These are phyloP conservation scores for Graphilbum sp. DNA, from an alignment of 2,329 filamentous ascomycete genomes.

Conservation along the genomic window DNA sequence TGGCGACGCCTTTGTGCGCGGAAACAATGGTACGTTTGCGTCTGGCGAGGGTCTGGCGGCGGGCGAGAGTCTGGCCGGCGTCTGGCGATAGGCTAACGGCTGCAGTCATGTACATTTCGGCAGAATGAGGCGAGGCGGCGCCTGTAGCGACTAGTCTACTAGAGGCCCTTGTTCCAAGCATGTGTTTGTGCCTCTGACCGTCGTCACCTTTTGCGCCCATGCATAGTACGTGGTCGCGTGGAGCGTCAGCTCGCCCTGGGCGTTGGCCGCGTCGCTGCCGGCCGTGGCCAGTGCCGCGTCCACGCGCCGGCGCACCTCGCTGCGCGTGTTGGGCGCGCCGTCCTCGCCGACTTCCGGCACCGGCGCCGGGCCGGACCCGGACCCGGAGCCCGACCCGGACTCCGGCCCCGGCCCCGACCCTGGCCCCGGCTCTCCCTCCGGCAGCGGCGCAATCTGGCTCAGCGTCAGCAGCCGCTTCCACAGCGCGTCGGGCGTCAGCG, in stretches of 20 bases:
- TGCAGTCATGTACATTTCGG: conserved; percentile 57
- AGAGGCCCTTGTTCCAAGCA: no score
- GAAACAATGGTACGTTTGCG: conserved; percentile 64
- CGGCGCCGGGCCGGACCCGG: no score
- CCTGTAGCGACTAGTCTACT: no score
- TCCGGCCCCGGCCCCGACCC: no score
- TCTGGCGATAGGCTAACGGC: no score
- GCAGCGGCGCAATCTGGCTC: conserved; percentile 44
- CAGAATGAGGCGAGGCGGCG: conserved; percentile 23
- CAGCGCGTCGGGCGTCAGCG: conserved; percentile 39
- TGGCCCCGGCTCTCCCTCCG: conserved; percentile 17
- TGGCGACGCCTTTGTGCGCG: conserved; percentile 87
- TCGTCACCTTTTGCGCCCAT: conserved; percentile 37
- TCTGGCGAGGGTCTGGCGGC: no score
- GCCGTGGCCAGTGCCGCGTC: conserved; percentile 33
- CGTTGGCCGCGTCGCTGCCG: conserved; percentile 33
- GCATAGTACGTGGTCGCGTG: conserved; percentile 47
- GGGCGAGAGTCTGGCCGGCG: no score
- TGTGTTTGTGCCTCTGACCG: no score
- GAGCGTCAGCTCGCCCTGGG: conserved; percentile 43
- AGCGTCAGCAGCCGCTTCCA: conserved; percentile 50
- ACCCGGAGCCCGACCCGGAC: no score
- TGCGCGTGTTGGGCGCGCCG: conserved; percentile 20
- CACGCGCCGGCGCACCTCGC: conserved; percentile 30
- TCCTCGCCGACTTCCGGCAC: neutral